These are phyloP conservation scores for Aspergillus floridensis DNA, from an alignment of 2,329 filamentous ascomycete species.

Conservation along the genomic window DNA sequence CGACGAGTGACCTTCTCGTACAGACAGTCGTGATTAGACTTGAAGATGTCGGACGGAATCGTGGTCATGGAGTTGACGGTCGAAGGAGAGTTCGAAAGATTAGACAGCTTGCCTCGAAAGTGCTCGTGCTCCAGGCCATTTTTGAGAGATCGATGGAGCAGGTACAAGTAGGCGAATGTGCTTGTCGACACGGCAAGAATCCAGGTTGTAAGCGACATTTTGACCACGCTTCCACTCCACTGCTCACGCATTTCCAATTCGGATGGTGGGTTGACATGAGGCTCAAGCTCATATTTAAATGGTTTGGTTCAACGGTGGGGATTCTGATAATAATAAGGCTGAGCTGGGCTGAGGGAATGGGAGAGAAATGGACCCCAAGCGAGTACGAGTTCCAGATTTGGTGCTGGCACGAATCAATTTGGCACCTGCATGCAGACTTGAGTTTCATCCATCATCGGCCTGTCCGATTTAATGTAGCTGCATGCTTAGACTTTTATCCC, in stretches of 20 bases:
- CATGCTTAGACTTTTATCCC: not conserved
- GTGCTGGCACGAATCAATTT: not conserved
- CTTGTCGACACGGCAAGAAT: conserved; percentile 21
- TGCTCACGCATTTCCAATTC: not conserved
- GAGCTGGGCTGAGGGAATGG: not conserved
- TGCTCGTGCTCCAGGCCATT: conserved; percentile 23
- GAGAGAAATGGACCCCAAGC: not conserved
- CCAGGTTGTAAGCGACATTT: not conserved
- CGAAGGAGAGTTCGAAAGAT: conserved; percentile 13
- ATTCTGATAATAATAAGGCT: not conserved
- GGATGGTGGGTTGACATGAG: not conserved
- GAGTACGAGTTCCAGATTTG: not conserved
- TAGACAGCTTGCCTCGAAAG: conserved; percentile 18
- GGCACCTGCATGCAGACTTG: not conserved
- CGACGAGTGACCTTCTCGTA: conserved; percentile 25
- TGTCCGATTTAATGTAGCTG: not conserved
- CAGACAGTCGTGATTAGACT: conserved; percentile 19
- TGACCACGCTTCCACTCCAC: not conserved
- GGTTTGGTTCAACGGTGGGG: too few species aligned
- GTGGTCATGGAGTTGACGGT: conserved; percentile 19
- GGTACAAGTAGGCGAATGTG: conserved; percentile 28
- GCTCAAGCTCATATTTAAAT: not conserved
- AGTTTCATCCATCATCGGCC: not conserved
- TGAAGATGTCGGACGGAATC: conserved; percentile 21
- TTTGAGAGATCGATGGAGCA: conserved; percentile 23